A percentile compares a stretch with the other conserved stretches of the same genome.
These are phyloP conservation scores for Gilbertella persicaria DNA, from an alignment of 371 early-diverging fungal genomes.

Conservation along the genomic window DNA sequence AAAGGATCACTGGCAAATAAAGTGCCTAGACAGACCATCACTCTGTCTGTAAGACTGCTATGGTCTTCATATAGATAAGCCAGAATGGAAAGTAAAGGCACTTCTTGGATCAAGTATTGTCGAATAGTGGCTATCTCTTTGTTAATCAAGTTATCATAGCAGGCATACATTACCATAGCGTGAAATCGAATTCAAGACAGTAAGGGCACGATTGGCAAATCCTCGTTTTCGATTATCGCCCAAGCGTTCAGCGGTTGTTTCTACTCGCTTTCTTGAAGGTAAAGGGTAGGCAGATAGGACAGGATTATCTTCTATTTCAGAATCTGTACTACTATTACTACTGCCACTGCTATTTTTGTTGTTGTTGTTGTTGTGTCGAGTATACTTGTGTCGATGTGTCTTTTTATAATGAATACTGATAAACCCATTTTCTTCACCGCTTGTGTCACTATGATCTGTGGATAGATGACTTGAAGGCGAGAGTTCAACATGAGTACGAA, in stretches of 20 bases:
- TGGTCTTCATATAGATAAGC: slow-evolving; percentile 36
- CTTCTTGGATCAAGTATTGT: slow-evolving; percentile 34
- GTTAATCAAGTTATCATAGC: too few relatives aligned
- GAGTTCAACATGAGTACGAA: slow-evolving; percentile 5
- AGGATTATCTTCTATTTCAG: neutral
- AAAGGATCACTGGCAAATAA: slow-evolving; percentile 13
- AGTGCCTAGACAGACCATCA: slow-evolving; percentile 38
- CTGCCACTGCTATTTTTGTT: neutral
- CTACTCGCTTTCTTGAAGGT: neutral
- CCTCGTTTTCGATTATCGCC: neutral
- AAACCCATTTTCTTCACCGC: neutral
- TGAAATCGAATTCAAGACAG: slow-evolving; percentile 30
- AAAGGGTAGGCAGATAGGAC: neutral
- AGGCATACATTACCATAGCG: slow-evolving; percentile 45
- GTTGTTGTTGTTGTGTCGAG: neutral
- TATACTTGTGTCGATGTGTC: too few relatives aligned
- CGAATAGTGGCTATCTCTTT: slow-evolving; percentile 37
- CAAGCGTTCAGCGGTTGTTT: neutral
- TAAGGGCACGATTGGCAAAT: slow-evolving; percentile 37
- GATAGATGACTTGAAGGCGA: neutral
- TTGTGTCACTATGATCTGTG: neutral
- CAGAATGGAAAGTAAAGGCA: slow-evolving; percentile 37
- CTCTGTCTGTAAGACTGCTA: slow-evolving; percentile 30
- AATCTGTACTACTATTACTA: neutral
- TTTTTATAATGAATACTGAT: too few relatives aligned